Percentiles rank a stretch among this genome's conserved stretches.
These are phyloP conservation scores for Alnus glutinosa DNA, from an alignment of 306 rosid species.

Conservation along the genomic window DNA sequence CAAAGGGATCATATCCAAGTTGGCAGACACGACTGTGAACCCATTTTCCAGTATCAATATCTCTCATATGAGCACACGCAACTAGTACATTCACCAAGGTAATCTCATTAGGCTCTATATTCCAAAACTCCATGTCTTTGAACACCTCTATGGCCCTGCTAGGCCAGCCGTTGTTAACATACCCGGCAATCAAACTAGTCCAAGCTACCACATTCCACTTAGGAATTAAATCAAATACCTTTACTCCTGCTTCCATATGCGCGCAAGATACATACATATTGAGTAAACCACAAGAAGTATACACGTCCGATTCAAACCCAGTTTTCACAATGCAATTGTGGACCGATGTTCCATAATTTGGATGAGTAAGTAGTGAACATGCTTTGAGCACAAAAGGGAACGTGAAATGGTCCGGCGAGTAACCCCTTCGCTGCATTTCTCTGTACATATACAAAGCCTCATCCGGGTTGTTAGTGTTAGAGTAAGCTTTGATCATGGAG, in stretches of 20 bases:
- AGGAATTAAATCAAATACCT: conserved; percentile 66
- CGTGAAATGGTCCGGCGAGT: conserved; percentile 66
- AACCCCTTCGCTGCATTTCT: conserved; percentile 56
- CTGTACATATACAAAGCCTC: conserved; percentile 48
- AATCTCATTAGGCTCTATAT: conserved; percentile 68
- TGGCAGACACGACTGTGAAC: conserved; percentile 44
- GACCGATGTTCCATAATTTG: conserved; percentile 49
- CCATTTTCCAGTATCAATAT: conserved; percentile 56
- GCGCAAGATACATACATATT: conserved; percentile 55
- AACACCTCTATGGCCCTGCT: conserved; percentile 50
- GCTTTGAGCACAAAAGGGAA: conserved; percentile 76
- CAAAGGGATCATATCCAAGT: conserved; percentile 67
- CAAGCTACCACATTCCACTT: conserved; percentile 81
- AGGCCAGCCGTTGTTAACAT: conserved; percentile 34
- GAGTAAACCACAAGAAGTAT: conserved; percentile 60
- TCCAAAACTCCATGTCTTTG: conserved; percentile 46
- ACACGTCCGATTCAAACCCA: conserved; percentile 58
- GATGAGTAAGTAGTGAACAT: conserved; percentile 35
- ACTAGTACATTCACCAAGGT: conserved; percentile 67
- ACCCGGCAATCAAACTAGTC: conserved; percentile 73
- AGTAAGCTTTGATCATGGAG: conserved; percentile 68
- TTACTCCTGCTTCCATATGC: conserved; percentile 39
- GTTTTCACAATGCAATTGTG: conserved; percentile 58
- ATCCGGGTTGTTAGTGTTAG: conserved; percentile 43
- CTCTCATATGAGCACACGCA: conserved; percentile 69